Base-by-base conservation (phyloP, 371 early-diverging fungal genomes). In the Mucor piriformis region DNA sequence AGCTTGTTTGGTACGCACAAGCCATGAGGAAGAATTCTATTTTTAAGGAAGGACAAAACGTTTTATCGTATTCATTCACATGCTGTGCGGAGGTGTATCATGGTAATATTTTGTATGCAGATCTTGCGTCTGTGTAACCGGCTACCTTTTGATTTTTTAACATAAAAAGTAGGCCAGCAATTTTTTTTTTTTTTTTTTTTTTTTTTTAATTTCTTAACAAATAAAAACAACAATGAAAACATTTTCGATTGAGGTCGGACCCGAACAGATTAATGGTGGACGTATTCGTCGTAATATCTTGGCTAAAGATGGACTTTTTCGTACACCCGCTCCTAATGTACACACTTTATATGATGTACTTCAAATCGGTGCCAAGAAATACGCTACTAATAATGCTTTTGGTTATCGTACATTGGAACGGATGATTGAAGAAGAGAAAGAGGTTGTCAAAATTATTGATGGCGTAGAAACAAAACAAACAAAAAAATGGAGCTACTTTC, bases 401-500 rank as follows among this genome's bases (percentile, higher is more conserved):
- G 95, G 92, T 35, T 76, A 76, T 47, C 87, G 95, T 54, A 69
- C 74, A 44, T 52, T 91, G 48, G 75, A 86, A 49, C 64, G 79
- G 20, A 81, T 82, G 25, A 61, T 90, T 58, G 82, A 85, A 54
- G 92, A 94, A 69, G 82, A 88, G 50, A 93, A 93, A 77, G 79
- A 87, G 47, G 67, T 94, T 34, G 82, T 77, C 32, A 89, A 90
- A 72, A 62, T 77, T 1, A 82, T 84, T 21, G 74, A 78, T 29
- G 90, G 84, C 47, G 83, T 79, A n/a, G 83, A 85, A 60, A 75
- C 67, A 35, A 86, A 72, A 59, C 88, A 90, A 64, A 86, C 60
- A 54, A 93, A 93, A 71, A 86, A 59, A 23, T 94, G 93, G 93
- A 88, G 82, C 51, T 91, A 79, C 69, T 84, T 80, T 67, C 86